Base-by-base conservation (phyloP, 768 basidiomycete species). In the Tricholoma saponaceum region DNA sequence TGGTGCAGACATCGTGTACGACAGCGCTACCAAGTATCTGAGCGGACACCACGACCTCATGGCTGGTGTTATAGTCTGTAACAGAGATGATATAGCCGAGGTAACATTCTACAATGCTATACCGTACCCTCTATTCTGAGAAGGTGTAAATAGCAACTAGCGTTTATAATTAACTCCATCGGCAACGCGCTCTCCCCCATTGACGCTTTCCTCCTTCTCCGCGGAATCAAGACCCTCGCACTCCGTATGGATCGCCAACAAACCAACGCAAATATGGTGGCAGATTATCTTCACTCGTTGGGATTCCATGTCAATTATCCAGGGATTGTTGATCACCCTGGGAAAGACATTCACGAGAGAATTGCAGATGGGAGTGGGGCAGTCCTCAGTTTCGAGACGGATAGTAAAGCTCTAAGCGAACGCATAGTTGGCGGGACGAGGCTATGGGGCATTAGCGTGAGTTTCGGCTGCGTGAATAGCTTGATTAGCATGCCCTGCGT, bases 21-120 rank as follows among this genome's bases (percentile, higher is more conserved):
- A 99, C 72, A 95, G 93, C 58, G 97, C 87, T 9, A 98, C 97
- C 22, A 99, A 99, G 70, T 98, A 98, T 72, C 80, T 99, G 47
- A 94, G 91, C 57, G 97, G 97, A 7, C 97, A 99, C 67, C 97
- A 99, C 73, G 97, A 99, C 69, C 85, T 99, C 61, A 99, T 99
- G 97, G 96, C 97, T 0, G 97, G 97, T 58, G 86, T 92, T 46
- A 90, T 98, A 62, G 87, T 86, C 25, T 97, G 95, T 75, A 91
- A 95, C 74, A 79, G 90, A 52, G 93, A 95, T 56, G 95, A 97
- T 64, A 66, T 98, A 51, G 90, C 90, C 58, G 90, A 95, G 81
- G 89, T 89, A 60, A 33, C 75, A 63, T 22, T 9, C 28, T 28
- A 22, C 2, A 14, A 26, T 51, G 13, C 28, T 55, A 44, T 47